phyloP scores from a whole-genome alignment of 345 rosid genomes.

The Corymbia maculata region DNA sequence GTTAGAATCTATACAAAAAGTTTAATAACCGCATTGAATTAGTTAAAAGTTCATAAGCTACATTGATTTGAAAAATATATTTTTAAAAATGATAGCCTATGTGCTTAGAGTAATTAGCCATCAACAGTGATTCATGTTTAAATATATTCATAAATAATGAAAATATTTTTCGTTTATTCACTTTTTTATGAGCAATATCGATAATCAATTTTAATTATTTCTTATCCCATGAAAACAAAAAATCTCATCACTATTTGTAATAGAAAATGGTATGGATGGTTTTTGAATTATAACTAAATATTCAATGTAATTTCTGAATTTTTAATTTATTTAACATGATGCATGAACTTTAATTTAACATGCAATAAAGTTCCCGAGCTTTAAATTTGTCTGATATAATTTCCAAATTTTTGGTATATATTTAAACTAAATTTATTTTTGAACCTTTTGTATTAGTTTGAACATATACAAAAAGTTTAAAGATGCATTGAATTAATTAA shows the following conservation, averaged over 20 bases:
- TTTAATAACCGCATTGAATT: no score
- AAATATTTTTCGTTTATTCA: background rate
- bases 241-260: background rate
- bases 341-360: background rate
- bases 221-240: background rate
- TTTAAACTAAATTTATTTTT: no score
- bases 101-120: background rate
- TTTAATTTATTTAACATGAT: fast-evolving
- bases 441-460: no score
- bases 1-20: no score
- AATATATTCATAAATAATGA: background rate
- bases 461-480: no score
- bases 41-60: no score
- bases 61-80: fast-evolving
- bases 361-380: background rate
- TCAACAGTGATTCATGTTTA: background rate
- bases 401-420: no score
- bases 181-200: background rate
- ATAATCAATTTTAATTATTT: background rate
- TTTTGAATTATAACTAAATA: no score
- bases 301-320: no score
- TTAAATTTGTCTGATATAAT: no score
- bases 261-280: background rate
- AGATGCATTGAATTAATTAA: no score
- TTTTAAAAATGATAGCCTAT: fast-evolving